These are phyloP conservation scores for Cyberlindnera mississippiensis DNA, from an alignment of 805 yeast genomes.

Conservation along the genomic window DNA sequence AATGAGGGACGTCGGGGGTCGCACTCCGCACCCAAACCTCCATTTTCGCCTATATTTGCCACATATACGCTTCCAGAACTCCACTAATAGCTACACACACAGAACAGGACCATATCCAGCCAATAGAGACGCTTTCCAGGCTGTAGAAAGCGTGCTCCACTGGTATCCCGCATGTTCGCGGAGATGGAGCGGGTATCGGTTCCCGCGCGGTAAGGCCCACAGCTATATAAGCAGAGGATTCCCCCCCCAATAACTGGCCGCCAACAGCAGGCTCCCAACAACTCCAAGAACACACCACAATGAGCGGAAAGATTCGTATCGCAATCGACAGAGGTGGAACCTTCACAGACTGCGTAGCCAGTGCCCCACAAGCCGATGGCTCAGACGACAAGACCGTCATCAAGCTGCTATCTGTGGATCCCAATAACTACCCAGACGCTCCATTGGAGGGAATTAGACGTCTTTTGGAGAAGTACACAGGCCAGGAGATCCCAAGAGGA, in stretches of 20 bases:
- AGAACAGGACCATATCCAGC: no score
- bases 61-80: no score
- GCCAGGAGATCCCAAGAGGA: constrained; percentile 52
- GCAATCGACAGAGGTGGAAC: constrained; percentile 80
- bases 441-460: constrained; percentile 89
- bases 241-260: no score
- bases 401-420: constrained; percentile 85
- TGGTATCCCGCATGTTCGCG: neutral
- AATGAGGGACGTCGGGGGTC: no score
- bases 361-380: constrained; percentile 39
- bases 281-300: neutral
- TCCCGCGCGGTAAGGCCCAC: no score
- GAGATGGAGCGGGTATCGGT: constrained; percentile 9
- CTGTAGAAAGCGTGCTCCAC: no score
- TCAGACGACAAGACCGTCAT: constrained; percentile 59
- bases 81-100: no score
- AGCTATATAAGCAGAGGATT: no score
- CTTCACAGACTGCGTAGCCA: constrained; percentile 64
- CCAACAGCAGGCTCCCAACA: no score
- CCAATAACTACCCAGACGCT: constrained; percentile 83
- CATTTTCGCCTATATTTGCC: no score
- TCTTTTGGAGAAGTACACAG: constrained; percentile 58
- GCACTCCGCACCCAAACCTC: no score
- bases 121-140: no score
- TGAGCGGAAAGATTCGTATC: constrained; percentile 26